A percentile compares a stretch with the other conserved stretches of the same genome.
Conservation (phyloP, 129 eudicot species). For the Flaveria brownii region DNA sequence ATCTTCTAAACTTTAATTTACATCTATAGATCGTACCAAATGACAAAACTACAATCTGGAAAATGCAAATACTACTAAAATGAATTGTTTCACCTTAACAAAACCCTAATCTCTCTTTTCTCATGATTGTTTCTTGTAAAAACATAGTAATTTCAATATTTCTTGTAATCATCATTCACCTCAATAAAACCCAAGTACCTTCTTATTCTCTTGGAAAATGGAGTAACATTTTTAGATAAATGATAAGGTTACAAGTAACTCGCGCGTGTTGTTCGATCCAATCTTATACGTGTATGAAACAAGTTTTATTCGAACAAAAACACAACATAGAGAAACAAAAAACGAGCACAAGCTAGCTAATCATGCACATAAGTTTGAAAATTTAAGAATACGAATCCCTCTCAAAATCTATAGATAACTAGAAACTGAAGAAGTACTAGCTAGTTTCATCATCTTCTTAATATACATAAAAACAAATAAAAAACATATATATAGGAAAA, state of each 20-base stretch:
- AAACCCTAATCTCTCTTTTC: conserved; percentile 5
- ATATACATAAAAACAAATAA: conserved; percentile 1
- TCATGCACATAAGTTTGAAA: conserved; percentile 1
- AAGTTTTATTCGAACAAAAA: not conserved
- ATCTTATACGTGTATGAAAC: not conserved
- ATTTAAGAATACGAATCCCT: conserved; percentile 15
- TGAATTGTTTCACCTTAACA: not conserved
- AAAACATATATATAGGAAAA: conserved; percentile 24
- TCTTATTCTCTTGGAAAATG: not conserved
- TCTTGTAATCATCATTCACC: conserved; percentile 10
- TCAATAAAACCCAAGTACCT: not conserved
- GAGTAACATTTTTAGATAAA: not conserved
- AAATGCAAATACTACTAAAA: not conserved
- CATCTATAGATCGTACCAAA: not conserved
- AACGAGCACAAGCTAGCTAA: conserved; percentile 22
- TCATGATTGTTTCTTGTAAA: conserved; percentile 6
- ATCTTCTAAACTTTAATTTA: not conserved
- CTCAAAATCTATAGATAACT: conserved; percentile 13
- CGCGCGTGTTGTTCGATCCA: not conserved
- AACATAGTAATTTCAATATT: not conserved
- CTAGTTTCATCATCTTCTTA: conserved; percentile 37
- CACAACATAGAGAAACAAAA: not conserved
- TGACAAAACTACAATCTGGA: not conserved
- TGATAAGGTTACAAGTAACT: not conserved
- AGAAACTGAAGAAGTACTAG: conserved; percentile 27